Base-by-base conservation (phyloP, 768 basidiomycete genomes). In the Xerocomellus dryophilus region DNA sequence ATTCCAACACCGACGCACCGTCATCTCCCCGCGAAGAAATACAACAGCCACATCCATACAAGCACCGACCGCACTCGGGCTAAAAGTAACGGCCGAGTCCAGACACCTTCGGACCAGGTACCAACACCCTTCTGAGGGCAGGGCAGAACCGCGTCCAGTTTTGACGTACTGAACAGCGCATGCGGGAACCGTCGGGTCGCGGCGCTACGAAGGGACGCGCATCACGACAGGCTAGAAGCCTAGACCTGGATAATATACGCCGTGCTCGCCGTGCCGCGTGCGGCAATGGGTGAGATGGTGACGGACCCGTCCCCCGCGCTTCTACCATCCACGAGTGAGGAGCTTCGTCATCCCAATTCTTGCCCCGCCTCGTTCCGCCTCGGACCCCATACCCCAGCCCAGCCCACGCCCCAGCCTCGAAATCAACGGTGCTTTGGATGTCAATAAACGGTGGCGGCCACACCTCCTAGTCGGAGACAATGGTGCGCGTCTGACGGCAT, bases 391-490 rank as follows among this genome's bases (percentile, higher is more conserved):
- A 18, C 63, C 56, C 20, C 63, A 65, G 17, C 62, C 54, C 12
- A 39, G 11, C 17, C 23, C 50, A 4, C 63, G 50, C 7, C 68
- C 66, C 11, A 65, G 57, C n/a, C 56, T 64, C 6, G 67, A 68
- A 1, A 35, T 63, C 25, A 53, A 50, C 42, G 60, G 54, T 31
- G 11, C 61, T 2, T 47, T 70, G 36, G 66, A 64, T 2, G 62
- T 69, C 14, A 69, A 62, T 32, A 70, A 58, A 51, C 60, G 66
- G 17, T 59, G 66, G 34, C 61, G 68, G 7, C 66, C 69, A 12
- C 70, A 70, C 27, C 65, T 70, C 53, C 49, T 39, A 70, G 43
- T 39, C 74, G 88, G 23, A 88, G 83, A 62, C 73, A n/a, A n/a
- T n/a, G n/a, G n/a, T n/a, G n/a, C n/a, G 35, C 25, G 42, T n/a